phyloP scores from a whole-genome alignment of 2,329 filamentous ascomycete species.

The Scleromitrula shiraiana region DNA sequence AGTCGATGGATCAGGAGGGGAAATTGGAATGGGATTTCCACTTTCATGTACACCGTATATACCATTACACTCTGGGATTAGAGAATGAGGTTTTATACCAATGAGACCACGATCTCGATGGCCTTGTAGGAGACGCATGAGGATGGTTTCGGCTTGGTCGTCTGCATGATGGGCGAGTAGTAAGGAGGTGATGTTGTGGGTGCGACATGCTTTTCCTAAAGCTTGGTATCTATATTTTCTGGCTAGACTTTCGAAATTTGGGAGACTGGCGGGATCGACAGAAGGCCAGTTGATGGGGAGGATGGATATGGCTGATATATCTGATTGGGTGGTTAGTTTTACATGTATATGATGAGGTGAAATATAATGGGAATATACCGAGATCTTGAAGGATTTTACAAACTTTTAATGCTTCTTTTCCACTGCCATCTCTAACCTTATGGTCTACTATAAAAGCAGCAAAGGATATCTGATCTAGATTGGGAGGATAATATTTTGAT shows the following conservation, averaged over 20 bases:
- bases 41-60: constrained; percentile 64
- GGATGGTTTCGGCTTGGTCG: constrained; percentile 82
- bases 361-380: too few species aligned
- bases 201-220: constrained; percentile 54
- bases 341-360: background rate
- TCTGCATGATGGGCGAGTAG: constrained; percentile 82
- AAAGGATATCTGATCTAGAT: constrained; percentile 29
- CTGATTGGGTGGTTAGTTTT: constrained; percentile 11
- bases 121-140: constrained; percentile 66
- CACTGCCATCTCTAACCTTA: constrained; percentile 44
- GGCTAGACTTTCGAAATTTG: constrained; percentile 71
- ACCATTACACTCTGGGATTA: constrained; percentile 79
- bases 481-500: background rate
- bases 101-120: constrained; percentile 63
- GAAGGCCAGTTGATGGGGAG: constrained; percentile 40
- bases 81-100: constrained; percentile 56
- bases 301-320: constrained; percentile 21
- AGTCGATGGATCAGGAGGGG: background rate
- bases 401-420: constrained; percentile 44
- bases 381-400: constrained; percentile 22
- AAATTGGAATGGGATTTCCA: constrained; percentile 32
- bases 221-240: constrained; percentile 65
- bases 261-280: constrained; percentile 35
- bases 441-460: constrained; percentile 50
- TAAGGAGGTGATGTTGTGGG: constrained; percentile 46